Base-by-base conservation (phyloP, 352 stramenopile genomes). In the Thalassiosira pacifica region DNA sequence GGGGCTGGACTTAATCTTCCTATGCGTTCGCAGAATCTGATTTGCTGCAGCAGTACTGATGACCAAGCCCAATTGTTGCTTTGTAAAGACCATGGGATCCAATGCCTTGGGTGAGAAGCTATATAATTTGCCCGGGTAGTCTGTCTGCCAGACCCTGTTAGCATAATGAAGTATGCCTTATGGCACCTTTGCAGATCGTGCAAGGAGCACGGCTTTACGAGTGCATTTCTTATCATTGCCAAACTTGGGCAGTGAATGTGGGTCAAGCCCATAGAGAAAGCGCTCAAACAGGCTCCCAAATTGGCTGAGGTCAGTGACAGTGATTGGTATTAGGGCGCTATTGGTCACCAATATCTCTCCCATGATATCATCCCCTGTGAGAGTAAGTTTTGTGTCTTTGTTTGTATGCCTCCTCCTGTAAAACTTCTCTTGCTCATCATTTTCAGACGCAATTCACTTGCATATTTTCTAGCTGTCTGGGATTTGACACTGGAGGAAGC, bases 291-390 rank as follows among this genome's bases (percentile, higher is more conserved):
- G 19, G 24, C 27, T 42, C 13, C 24, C 24, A 48, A 71, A 71
- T 10, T n/a, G 6, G 6, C 63, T 29, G 29, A 71, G 53, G 53
- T 71, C 13, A 1, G 27, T 52, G 8, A 71, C 32, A 13, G 63
- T 52, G 63, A 42, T 52, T 24, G 63, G 63, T 5, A 71, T 52
- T n/a, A 71, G 63, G 63, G n/a, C 45, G 32, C 45, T 57, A 16
- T 24, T 57, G 19, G 45, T 57, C 2, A 5, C 5, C 3, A 24
- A 26, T 22, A 57, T 24, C 19, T 57, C 37, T 4, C 19, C 19
- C 4, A 42, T 42, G 34, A 42, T 42, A 11, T 42, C 34, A 42
- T 42, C 34, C 4, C 34, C 34, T 11, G 34, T 42, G 34, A 42
- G 34, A 10, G 34, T 42, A 10, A 10, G 4, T 4, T 10, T 42